Percentiles rank a stretch among this genome's conserved stretches.
These are phyloP conservation scores for Bolboschoenus planiculmis DNA, from an alignment of 176 grass and related monocot genomes.

Conservation along the genomic window DNA sequence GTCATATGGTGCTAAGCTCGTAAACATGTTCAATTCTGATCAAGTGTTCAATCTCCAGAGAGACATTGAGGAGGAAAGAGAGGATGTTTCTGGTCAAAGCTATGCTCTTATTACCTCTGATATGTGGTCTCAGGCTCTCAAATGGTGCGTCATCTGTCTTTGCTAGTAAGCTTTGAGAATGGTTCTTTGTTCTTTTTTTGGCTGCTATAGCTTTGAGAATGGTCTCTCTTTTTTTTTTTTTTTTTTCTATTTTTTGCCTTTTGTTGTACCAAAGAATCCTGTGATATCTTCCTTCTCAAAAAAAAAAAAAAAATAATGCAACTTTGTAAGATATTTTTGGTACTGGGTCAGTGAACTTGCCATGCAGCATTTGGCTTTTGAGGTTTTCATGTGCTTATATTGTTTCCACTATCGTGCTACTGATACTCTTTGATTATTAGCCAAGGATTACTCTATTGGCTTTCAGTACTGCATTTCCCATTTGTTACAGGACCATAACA, in stretches of 20 bases:
- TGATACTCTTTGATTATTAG: background rate
- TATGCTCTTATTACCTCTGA: conserved; percentile 55
- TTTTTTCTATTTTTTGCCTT: background rate
- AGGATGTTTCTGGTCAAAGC: conserved; percentile 23
- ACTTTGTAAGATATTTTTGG: background rate
- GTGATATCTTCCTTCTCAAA: background rate
- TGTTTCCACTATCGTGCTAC: background rate
- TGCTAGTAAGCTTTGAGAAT: background rate
- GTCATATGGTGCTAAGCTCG: conserved; percentile 38
- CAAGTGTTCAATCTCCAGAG: conserved; percentile 54
- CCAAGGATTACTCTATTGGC: background rate
- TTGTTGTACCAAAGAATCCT: background rate
- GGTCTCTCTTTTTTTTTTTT: no score
- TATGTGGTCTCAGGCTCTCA: conserved; percentile 44
- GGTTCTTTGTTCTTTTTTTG: background rate
- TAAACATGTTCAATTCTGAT: conserved; percentile 60
- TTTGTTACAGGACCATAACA: background rate
- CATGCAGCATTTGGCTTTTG: background rate
- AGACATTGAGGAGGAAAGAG: conserved; percentile 26
- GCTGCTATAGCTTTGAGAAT: no score
- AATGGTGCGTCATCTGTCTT: conserved; percentile 28
- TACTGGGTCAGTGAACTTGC: background rate
- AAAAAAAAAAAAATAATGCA: background rate
- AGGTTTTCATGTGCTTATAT: background rate
- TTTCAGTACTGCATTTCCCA: background rate